Conservation (phyloP, 2,329 filamentous ascomycete species). For the Diaporthe longicolla region DNA sequence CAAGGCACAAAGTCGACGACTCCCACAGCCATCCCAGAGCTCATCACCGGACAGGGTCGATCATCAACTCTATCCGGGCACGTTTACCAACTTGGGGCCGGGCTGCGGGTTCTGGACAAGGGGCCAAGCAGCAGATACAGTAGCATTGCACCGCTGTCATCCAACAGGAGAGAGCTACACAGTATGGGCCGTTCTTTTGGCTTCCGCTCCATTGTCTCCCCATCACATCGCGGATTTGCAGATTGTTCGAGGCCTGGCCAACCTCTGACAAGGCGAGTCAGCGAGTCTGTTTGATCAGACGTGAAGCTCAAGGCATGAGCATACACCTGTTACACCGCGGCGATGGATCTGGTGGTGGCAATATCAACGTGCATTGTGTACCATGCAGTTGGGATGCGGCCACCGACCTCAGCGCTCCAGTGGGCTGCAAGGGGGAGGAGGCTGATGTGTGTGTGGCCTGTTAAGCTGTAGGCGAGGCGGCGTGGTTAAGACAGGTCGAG, state of each 20-base stretch:
- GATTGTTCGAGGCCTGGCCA: slow-evolving; percentile 3
- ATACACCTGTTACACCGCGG: slow-evolving; percentile 9
- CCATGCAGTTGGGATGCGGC: slow-evolving; percentile 8
- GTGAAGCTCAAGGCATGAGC: slow-evolving; percentile 19
- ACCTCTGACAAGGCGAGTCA: slow-evolving; percentile 32
- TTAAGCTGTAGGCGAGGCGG: background rate
- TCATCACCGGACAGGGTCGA: slow-evolving; percentile 16
- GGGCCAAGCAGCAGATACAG: slow-evolving; percentile 4
- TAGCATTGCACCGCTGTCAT: background rate
- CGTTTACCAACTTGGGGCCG: slow-evolving; percentile 10
- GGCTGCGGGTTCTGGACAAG: background rate
- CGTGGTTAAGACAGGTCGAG: background rate
- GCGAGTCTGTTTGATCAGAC: slow-evolving; percentile 30
- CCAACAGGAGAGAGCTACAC: background rate
- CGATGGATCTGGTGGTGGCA: slow-evolving; percentile 8
- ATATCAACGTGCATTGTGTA: slow-evolving; percentile 20
- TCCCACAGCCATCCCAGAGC: background rate
- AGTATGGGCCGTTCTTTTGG: background rate
- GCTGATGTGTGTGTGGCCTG: background rate
- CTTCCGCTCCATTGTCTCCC: background rate
- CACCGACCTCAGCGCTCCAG: slow-evolving; percentile 3
- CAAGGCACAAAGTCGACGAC: background rate
- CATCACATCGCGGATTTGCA: background rate
- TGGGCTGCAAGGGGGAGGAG: background rate
- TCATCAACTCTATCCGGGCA: slow-evolving; percentile 24